Evolutionary conservation across 495 filamentous ascomycete species (phyloP), one percentile per base, ranked within the genome.

Genomic region (Neurospora cerealis): DNA sequence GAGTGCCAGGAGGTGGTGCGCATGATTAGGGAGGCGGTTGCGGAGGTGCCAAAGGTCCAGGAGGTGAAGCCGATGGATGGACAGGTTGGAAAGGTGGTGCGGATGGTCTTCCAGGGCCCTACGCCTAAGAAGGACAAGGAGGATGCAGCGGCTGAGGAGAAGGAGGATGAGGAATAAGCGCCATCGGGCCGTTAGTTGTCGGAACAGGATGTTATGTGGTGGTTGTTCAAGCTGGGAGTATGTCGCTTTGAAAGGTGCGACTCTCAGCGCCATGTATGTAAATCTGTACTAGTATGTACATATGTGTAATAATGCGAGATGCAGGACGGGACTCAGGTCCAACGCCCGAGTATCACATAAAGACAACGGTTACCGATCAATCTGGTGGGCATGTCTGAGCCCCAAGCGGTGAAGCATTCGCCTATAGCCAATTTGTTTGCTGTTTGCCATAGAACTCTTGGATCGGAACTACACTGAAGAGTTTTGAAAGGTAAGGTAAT

Each of bases 21-120:
- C n/a, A 42, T 32, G 3, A 73, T 89, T 0, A 73, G 73, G n/a
- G 79, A 78, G 42, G 70, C 71, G 5, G 75, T 83, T 5, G 75
- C 54, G 19, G 71, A 74, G 6, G 75, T 84, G 1, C 77, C 79
- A 0, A 84, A 83, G 19, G 77, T 78, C 9, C 83, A 71, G 73
- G 84, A 87, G 77, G 69, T 32, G 6, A 83, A 84, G 78, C 41
- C 76, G 48, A 78, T 74, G 73, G 82, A 85, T n/a, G 86, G 86
- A 0, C 7, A 39, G n/a, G 42, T 85, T 5, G 78, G 81, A 7
- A 69, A 73, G 10, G 69, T 75, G 11, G 34, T 83, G 69, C 78
- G 44, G 73, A 21, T 88, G 72, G 81, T 73, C 75, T 73, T 84
- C n/a, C 81, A 85, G 69, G 82, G 83, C 9, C 71, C 77, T 10